Conservation (phyloP, 2,329 filamentous ascomycete species). For the Stagonosporopsis chrysanthemi region DNA sequence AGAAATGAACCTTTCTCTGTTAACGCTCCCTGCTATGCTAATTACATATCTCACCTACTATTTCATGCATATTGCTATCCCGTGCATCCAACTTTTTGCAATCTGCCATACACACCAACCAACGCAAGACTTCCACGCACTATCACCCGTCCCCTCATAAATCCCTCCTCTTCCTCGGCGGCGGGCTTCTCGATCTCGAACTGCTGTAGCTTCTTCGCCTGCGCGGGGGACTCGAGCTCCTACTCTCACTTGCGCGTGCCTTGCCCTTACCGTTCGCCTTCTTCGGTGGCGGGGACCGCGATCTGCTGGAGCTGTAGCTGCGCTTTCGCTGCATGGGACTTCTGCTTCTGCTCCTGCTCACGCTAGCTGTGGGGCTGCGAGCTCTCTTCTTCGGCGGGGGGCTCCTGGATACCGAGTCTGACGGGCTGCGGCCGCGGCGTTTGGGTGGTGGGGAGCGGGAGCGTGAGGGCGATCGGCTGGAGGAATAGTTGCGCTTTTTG, state of each 20-base stretch:
- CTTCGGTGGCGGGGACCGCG: constrained; percentile 15
- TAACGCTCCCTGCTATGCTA: neutral
- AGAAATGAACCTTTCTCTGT: too few species aligned
- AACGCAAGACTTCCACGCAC: neutral
- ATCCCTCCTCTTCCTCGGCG: constrained; percentile 25
- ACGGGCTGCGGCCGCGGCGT: constrained; percentile 34
- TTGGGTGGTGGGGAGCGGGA: constrained; percentile 31
- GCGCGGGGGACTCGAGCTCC: constrained; percentile 14
- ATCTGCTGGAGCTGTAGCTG: constrained; percentile 8
- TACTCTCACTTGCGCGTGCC: constrained; percentile 8
- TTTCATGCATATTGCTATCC: neutral
- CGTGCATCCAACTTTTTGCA: neutral
- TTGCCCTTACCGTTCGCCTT: constrained; percentile 17
- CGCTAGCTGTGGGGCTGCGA: constrained; percentile 20
- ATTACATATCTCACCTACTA: neutral
- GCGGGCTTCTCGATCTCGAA: constrained; percentile 21
- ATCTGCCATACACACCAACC: neutral
- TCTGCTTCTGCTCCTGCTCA: constrained; percentile 10
- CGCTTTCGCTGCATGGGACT: constrained; percentile 9
- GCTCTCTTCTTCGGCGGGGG: constrained; percentile 25
- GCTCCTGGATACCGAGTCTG: constrained; percentile 25
- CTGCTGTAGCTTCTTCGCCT: constrained; percentile 22
- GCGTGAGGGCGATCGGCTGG: constrained; percentile 36
- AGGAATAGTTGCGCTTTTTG: constrained; percentile 35
- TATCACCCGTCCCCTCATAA: neutral